Evolutionary conservation across 768 basidiomycete genomes (phyloP).

Genomic region (Trametes gibbosa): DNA sequence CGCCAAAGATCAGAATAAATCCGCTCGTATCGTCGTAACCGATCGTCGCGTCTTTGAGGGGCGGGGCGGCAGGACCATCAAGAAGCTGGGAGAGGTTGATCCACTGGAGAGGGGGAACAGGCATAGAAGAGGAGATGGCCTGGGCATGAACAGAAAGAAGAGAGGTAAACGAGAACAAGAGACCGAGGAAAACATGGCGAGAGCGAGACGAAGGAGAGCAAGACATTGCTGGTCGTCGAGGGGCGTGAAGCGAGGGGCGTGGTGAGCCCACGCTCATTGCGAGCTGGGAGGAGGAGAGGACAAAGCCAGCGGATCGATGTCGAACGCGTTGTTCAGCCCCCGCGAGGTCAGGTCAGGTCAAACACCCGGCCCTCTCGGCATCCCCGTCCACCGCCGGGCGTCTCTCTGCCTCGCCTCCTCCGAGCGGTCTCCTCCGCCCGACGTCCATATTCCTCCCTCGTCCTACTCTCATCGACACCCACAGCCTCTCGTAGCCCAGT

Average conservation of each 20-base stretch:
- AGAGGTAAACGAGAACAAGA: slow-evolving; percentile 25
- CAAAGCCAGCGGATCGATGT: slow-evolving; percentile 21
- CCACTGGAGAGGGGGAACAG: slow-evolving; percentile 66
- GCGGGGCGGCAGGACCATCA: slow-evolving; percentile 55
- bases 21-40: slow-evolving; percentile 51
- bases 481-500: neutral
- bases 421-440: slow-evolving; percentile 8
- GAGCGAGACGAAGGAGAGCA: slow-evolving; percentile 1
- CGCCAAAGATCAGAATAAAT: slow-evolving; percentile 71
- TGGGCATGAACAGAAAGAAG: slow-evolving; percentile 37
- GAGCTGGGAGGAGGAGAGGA: slow-evolving; percentile 22
- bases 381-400: slow-evolving; percentile 3
- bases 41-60: slow-evolving; percentile 69
- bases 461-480: neutral
- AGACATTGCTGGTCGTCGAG: slow-evolving; percentile 17
- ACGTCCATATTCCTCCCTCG: neutral
- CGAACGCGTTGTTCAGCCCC: slow-evolving; percentile 12
- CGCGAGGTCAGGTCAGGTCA: too few relatives aligned
- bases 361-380: neutral
- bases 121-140: slow-evolving; percentile 48
- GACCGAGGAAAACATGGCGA: slow-evolving; percentile 19
- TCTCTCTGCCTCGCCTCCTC: slow-evolving; percentile 8
- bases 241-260: slow-evolving; percentile 8
- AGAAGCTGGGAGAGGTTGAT: slow-evolving; percentile 64
- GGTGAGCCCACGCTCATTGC: slow-evolving; percentile 27